A percentile compares a stretch with the other conserved stretches of the same genome.
Conservation (phyloP, 1,284 basidiomycete genomes). For the Microbotryomycetes sp. region DNA sequence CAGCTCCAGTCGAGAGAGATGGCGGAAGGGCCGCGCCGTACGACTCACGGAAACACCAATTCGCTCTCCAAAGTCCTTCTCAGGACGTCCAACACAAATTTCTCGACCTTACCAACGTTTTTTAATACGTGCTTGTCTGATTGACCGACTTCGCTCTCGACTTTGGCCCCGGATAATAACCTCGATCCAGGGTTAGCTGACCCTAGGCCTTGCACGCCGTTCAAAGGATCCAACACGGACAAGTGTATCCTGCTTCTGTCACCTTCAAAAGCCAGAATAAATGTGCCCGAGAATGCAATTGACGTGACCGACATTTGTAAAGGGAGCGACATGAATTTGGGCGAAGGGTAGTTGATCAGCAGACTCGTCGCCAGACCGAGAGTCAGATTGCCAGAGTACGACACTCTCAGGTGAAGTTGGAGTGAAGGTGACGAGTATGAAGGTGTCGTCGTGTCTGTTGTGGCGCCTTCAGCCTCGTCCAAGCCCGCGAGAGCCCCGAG, state of each 20-base stretch:
- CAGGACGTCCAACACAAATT: slow-evolving; percentile 90
- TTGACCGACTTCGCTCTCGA: slow-evolving; percentile 96
- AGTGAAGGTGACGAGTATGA: slow-evolving; percentile 35
- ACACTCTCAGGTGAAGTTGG: slow-evolving; percentile 45
- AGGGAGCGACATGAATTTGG: slow-evolving; percentile 91
- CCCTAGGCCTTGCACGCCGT: background rate
- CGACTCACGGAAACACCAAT: slow-evolving; percentile 26
- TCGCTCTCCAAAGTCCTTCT: slow-evolving; percentile 72
- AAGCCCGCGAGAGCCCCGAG: background rate
- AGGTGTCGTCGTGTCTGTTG: background rate
- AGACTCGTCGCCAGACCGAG: slow-evolving; percentile 80
- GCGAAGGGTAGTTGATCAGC: slow-evolving; percentile 90
- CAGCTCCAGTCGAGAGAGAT: too few relatives aligned
- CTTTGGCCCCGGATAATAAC: slow-evolving; percentile 80
- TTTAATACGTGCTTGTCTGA: slow-evolving; percentile 90
- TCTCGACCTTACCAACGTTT: slow-evolving; percentile 93
- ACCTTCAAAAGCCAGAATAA: slow-evolving; percentile 86
- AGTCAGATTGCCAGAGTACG: slow-evolving; percentile 44
- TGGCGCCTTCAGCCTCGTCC: background rate
- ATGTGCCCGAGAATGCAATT: slow-evolving; percentile 73
- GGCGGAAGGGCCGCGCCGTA: background rate
- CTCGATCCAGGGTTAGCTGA: slow-evolving; percentile 53
- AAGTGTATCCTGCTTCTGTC: slow-evolving; percentile 68
- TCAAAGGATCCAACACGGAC: slow-evolving; percentile 61
- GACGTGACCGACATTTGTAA: slow-evolving; percentile 85